Evolutionary conservation across 495 filamentous ascomycete genomes (phyloP).

Genomic region (Evernia prunastri): DNA sequence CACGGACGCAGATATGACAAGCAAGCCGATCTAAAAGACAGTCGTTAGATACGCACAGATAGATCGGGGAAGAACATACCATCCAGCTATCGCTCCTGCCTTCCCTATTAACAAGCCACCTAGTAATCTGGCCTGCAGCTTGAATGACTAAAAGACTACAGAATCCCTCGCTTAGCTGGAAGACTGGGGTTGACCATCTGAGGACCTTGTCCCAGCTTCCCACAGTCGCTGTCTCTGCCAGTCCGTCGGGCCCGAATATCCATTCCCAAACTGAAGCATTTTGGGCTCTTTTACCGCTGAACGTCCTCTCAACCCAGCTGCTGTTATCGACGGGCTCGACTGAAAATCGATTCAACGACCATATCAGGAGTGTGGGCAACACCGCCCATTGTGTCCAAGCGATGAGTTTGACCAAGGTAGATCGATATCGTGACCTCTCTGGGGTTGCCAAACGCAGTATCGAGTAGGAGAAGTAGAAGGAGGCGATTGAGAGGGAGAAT

Average conservation of each 20-base stretch:
- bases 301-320: conserved; percentile 75
- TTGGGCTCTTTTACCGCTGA: conserved; percentile 59
- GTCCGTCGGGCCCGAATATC: conserved; percentile 74
- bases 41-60: background rate
- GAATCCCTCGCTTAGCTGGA: conserved; percentile 92
- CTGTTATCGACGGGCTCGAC: conserved; percentile 66
- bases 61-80: conserved; percentile 49
- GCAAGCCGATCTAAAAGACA: conserved; percentile 66
- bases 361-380: conserved; percentile 80
- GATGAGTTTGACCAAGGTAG: conserved; percentile 54
- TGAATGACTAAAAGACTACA: conserved; percentile 95
- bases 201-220: conserved; percentile 85
- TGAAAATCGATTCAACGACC: conserved; percentile 88
- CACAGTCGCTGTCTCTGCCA: conserved; percentile 70
- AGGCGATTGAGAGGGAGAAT: conserved; percentile 78
- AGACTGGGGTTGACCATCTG: conserved; percentile 89
- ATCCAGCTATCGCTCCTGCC: conserved; percentile 95
- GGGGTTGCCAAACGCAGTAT: conserved; percentile 73
- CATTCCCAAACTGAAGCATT: conserved; percentile 64
- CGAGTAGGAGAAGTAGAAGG: conserved; percentile 86
- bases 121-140: conserved; percentile 86
- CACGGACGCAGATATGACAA: conserved; percentile 80
- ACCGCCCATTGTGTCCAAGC: conserved; percentile 74
- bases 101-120: conserved; percentile 83
- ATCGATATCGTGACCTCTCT: conserved; percentile 67